Evolutionary conservation across 225 moss, liverwort and hornwort species (phyloP).

Genomic region (Thuidium tamariscinum): DNA sequence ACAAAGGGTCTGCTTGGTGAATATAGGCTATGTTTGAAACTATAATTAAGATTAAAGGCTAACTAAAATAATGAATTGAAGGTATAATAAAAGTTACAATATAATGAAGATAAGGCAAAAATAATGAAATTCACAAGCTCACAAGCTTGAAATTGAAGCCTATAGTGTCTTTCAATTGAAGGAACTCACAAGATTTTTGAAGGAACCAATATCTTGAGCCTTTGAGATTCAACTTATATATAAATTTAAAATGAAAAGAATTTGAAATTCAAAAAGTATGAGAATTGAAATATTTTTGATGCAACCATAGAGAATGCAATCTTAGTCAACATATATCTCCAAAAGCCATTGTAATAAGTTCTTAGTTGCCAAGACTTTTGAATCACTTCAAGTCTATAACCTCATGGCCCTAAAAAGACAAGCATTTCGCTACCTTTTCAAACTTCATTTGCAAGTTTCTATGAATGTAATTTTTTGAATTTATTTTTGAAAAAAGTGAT

Average conservation of each 20-base stretch:
- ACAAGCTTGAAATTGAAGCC: not conserved
- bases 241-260: not conserved
- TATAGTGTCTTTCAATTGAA: not conserved
- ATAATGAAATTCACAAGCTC: not conserved
- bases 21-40: no score
- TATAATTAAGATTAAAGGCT: not conserved
- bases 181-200: not conserved
- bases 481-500: rapidly evolving
- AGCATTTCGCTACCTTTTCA: not conserved
- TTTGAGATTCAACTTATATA: not conserved
- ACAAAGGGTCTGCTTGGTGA: rapidly evolving
- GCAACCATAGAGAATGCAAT: not conserved
- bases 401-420: rapidly evolving
- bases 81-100: no score
- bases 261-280: not conserved
- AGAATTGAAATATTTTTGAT: not conserved
- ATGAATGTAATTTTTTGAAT: not conserved
- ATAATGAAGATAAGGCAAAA: not conserved
- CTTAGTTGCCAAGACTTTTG: not conserved
- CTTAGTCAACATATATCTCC: not conserved
- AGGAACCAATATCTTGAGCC: not conserved
- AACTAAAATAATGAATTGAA: not conserved
- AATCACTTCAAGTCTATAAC: rapidly evolving
- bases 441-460: no score
- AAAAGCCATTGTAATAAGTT: rapidly evolving